A percentile compares a stretch with the other conserved stretches of the same genome.
Evolutionary conservation across 2,329 filamentous ascomycete genomes (phyloP).

Genomic region (Thermochaetoides dissita): DNA sequence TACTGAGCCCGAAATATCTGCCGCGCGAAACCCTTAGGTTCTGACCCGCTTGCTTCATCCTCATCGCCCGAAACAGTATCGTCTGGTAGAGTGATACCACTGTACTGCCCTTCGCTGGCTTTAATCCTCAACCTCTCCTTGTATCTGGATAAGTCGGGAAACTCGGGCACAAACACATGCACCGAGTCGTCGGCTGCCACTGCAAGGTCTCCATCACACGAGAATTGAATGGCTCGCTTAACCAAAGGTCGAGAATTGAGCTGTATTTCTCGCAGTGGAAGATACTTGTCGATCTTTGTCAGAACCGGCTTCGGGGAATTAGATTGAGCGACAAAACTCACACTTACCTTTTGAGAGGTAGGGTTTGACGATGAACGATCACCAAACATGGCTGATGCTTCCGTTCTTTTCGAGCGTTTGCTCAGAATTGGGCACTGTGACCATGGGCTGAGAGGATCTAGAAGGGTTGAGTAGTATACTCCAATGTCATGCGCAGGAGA

Average conservation of each 20-base stretch:
- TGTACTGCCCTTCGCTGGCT: neutral
- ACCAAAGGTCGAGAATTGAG: slow-evolving; percentile 18
- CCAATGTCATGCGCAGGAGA: no score
- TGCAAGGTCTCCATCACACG: slow-evolving; percentile 43
- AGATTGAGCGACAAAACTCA: no score
- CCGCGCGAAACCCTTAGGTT: slow-evolving; percentile 10
- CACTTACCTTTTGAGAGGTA: no score
- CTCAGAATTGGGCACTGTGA: no score
- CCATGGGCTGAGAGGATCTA: no score
- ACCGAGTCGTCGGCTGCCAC: slow-evolving; percentile 40
- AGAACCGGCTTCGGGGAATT: no score
- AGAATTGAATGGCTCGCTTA: slow-evolving; percentile 34
- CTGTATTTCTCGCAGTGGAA: slow-evolving; percentile 29
- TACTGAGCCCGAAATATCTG: slow-evolving; percentile 20
- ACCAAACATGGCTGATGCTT: no score
- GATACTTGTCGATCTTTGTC: slow-evolving; percentile 20
- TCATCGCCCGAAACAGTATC: slow-evolving; percentile 12
- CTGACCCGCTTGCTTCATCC: slow-evolving; percentile 11
- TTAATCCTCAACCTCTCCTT: slow-evolving; percentile 3
- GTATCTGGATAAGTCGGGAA: slow-evolving; percentile 14
- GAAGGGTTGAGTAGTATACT: no score
- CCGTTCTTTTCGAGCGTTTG: no score
- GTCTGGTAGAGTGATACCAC: slow-evolving; percentile 7
- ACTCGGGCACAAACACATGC: slow-evolving; percentile 18
- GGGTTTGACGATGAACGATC: no score